Evolutionary conservation across 768 basidiomycete genomes (phyloP), one percentile per base, ranked within the genome.

Genomic region (Lentinula aciculospora): DNA sequence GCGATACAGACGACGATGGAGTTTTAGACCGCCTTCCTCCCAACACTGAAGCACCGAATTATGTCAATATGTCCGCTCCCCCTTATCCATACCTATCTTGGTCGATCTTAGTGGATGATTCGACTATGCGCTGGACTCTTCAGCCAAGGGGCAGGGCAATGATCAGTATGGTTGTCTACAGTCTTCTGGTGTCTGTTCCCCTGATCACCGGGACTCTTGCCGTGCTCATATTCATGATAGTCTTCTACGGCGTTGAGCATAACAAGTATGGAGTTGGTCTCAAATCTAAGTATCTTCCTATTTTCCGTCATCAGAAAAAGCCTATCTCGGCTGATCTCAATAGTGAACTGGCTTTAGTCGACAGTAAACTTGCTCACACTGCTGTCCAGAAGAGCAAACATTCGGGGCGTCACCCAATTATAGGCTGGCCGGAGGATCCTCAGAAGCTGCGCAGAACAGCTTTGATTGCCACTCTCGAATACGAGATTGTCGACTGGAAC

Each of bases 401-500:
- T 34, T 13, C n/a, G n/a, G n/a, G n/a, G n/a, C n/a, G n/a, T n/a
- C 32, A 34, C 32, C 32, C 6, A 37, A 76, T 92, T 59, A 93
- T 97, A 58, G 94, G 94, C n/a, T 97, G 94, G 94, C 94, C 94
- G 0, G 94, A 97, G 68, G 88, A 90, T 74, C 89, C 87, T 74
- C 81, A 86, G 66, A 97, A 96, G 72, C 25, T 8, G 2, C 84
- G 94, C 48, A 81, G 94, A 68, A 92, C 89, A 70, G 92, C 95
- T 27, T 80, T 97, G 45, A 97, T 97, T 60, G 76, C 94, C 17
- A 96, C 94, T 0, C 79, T 97, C 51, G 94, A 97, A 72, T 97
- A 97, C 72, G 94, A 97, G 70, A 90, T 97, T 67, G 85, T 97
- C 66, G 94, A 96, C 67, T 97, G 94, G 94, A 95, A 95, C 73